Percentiles rank a stretch among this genome's conserved stretches.
These are phyloP conservation scores for Coemansia sp. DNA, from an alignment of 192 early-diverging fungal genomes.

Conservation along the genomic window DNA sequence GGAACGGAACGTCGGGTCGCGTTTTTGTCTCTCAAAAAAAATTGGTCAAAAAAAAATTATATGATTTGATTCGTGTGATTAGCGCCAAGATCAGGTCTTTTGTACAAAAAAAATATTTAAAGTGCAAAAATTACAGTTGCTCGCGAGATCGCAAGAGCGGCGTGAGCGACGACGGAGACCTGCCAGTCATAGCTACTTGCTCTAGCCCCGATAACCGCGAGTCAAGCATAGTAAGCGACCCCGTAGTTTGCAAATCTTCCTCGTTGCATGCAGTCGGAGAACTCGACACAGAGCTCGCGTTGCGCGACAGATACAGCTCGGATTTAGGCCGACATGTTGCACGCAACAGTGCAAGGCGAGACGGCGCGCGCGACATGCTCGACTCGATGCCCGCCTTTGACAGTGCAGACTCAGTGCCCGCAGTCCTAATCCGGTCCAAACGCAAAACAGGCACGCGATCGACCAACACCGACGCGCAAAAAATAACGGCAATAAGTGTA, in stretches of 20 bases:
- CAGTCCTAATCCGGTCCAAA: conserved; percentile 21
- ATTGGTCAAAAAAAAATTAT: not conserved
- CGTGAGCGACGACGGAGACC: no score
- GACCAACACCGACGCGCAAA: conserved; percentile 40
- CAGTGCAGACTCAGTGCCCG: not conserved
- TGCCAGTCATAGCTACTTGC: no score
- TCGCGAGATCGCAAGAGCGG: no score
- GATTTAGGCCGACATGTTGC: conserved; percentile 20
- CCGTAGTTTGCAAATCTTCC: not conserved
- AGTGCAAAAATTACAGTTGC: no score
- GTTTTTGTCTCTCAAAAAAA: not conserved
- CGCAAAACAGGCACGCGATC: conserved; percentile 31
- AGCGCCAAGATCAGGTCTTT: no score
- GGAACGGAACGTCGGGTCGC: not conserved
- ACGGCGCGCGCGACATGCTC: not conserved
- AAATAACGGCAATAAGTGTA: conserved; percentile 52
- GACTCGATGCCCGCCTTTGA: not conserved
- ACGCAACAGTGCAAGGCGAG: conserved; percentile 16
- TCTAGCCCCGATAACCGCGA: no score
- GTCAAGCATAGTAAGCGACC: no score
- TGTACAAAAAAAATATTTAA: no score
- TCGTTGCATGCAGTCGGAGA: not conserved
- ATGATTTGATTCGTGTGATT: not conserved
- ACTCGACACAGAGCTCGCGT: conserved; percentile 5
- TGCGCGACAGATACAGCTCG: conserved; percentile 21